Evolutionary conservation across 768 basidiomycete genomes (phyloP), one percentile per base, ranked within the genome.

Genomic region (Kwoniella sp.): DNA sequence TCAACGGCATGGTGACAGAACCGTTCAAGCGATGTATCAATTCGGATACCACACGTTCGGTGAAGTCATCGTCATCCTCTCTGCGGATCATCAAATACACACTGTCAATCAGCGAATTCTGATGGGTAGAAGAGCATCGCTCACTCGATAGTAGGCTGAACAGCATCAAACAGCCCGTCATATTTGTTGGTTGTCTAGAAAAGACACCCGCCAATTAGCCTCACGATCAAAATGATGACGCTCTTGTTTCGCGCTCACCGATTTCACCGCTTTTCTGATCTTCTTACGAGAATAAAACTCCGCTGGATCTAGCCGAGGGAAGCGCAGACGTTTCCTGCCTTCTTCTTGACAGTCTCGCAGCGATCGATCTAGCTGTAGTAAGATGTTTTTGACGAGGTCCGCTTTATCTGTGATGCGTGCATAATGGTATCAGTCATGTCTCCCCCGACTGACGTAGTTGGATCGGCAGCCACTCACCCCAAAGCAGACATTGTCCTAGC

Each of bases 401-500:
- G 91, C 78, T 79, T 95, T 95, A 41, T 88, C 93, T 94, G 75
- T 23, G 23, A 61, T 20, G n/a, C 17, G 11, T 11, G 9, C 1
- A 7, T 13, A 58, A 13, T 17, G 15, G 23, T 59, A 63, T 54
- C 23, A 51, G 55, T n/a, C 23, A 30, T 53, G 17, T n/a, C 7
- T 22, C 25, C 38, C 8, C 28, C 1, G 29, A 13, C 25, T n/a
- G n/a, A n/a, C n/a, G n/a, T n/a, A n/a, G n/a, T n/a, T n/a, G 29
- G 25, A 1, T 25, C 15, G n/a, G 2, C 45, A 26, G 29, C 17
- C 15, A 77, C 86, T 62, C 71, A 94, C 94, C 89, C 93, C 93
- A 95, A 8, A 96, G 82, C 60, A 97, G 83, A 76, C 92, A 95
- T 75, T 97, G 94, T 13, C 93, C 82, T 20, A 98, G 78, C 85